A percentile compares a stretch with the other conserved stretches of the same genome.
These are phyloP conservation scores for Saccharomycopsis sp. DNA, from an alignment of 805 yeast species.

Conservation along the genomic window DNA sequence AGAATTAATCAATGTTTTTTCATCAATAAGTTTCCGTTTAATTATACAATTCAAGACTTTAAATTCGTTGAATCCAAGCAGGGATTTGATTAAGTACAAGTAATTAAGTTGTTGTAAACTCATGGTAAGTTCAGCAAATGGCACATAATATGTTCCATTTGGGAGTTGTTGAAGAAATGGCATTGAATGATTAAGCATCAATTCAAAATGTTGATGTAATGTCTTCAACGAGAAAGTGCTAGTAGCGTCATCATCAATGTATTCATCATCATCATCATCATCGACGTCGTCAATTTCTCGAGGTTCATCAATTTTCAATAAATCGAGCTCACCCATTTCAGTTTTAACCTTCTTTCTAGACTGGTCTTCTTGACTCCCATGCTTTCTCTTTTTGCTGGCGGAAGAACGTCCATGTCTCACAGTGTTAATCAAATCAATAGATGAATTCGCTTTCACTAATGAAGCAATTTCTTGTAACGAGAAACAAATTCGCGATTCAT, in stretches of 20 bases:
- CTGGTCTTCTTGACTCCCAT: slow-evolving; percentile 30
- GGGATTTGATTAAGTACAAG: slow-evolving; percentile 51
- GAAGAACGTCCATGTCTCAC: slow-evolving; percentile 4
- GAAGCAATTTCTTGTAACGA: slow-evolving; percentile 16
- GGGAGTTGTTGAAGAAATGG: slow-evolving; percentile 56
- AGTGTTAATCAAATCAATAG: slow-evolving; percentile 10
- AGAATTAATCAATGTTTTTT: slow-evolving; percentile 66
- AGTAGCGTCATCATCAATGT: slow-evolving; percentile 23
- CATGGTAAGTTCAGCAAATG: slow-evolving; percentile 46
- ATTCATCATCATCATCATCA: slow-evolving; percentile 29
- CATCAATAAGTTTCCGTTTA: slow-evolving; percentile 67
- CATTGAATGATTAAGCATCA: slow-evolving; percentile 47
- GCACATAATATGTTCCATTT: slow-evolving; percentile 55
- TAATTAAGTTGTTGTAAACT: slow-evolving; percentile 41
- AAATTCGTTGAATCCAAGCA: slow-evolving; percentile 60
- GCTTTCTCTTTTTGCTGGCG: slow-evolving; percentile 32
- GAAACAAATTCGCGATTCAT: slow-evolving; percentile 5
- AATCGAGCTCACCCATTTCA: slow-evolving; percentile 23
- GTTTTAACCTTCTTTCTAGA: slow-evolving; percentile 27
- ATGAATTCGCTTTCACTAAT: slow-evolving; percentile 2
- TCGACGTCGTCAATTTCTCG: slow-evolving; percentile 23
- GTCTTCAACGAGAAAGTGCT: slow-evolving; percentile 8
- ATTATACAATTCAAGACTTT: slow-evolving; percentile 75
- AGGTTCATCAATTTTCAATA: not conserved
- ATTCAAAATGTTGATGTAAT: slow-evolving; percentile 47